phyloP scores from a whole-genome alignment of 1,139 yeast species.

The Komagataea norvegica region DNA sequence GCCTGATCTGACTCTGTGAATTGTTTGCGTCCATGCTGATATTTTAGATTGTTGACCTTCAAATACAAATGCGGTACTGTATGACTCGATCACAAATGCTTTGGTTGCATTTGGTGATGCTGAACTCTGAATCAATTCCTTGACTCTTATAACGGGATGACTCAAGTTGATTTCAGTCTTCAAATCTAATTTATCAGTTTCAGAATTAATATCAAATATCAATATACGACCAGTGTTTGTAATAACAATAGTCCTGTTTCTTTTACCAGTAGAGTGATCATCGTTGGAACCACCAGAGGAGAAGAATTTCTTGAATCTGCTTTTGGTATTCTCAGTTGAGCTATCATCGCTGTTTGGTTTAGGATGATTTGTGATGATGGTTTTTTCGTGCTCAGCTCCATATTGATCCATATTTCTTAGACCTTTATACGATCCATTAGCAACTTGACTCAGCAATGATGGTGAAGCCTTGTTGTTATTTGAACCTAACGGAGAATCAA shows the following conservation, averaged over 20 bases:
- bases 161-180: conserved; percentile 46
- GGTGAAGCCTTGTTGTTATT: conserved; percentile 29
- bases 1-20: conserved; percentile 44
- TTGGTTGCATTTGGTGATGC: conserved; percentile 37
- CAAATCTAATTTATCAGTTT: conserved; percentile 34
- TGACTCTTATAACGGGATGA: conserved; percentile 46
- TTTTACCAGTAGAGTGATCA: conserved; percentile 16
- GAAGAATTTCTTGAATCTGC: conserved; percentile 32
- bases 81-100: conserved; percentile 50
- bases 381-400: conserved; percentile 23
- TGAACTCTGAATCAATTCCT: conserved; percentile 40
- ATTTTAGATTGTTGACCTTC: conserved; percentile 56
- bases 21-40: conserved; percentile 50
- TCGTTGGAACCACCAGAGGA: conserved; percentile 13
- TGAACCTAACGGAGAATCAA: conserved; percentile 51
- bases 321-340: conserved; percentile 14
- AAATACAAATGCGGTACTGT: conserved; percentile 43
- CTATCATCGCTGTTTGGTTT: conserved; percentile 17
- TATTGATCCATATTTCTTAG: conserved; percentile 30
- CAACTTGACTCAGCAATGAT: conserved; percentile 50
- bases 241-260: conserved; percentile 41
- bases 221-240: conserved; percentile 56
- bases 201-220: conserved; percentile 35
- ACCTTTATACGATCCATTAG: conserved; percentile 43
- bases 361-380: conserved; percentile 18